phyloP scores from a whole-genome alignment of 768 basidiomycete genomes.

The Lentinula boryana region DNA sequence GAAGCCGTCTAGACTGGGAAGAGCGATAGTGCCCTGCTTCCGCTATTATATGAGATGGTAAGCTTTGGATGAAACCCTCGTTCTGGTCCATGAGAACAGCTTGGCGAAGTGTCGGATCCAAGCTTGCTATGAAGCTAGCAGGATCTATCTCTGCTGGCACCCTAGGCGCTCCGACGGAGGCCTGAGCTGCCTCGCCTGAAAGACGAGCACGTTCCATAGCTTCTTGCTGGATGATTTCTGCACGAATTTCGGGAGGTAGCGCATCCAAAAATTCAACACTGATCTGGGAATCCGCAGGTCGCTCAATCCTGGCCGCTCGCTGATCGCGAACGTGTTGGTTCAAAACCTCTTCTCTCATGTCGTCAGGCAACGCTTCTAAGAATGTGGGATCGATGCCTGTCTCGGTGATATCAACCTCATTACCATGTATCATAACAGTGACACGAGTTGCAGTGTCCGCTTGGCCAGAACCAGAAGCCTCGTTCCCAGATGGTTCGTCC shows the following conservation, averaged over 20 bases:
- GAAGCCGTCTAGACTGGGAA: slow-evolving; percentile 21
- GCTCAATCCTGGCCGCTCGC: slow-evolving; percentile 68
- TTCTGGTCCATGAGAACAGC: slow-evolving; percentile 89
- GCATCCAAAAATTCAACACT: slow-evolving; percentile 95
- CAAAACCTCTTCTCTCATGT: slow-evolving; percentile 97
- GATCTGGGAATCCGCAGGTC: slow-evolving; percentile 80
- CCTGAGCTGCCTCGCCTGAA: slow-evolving; percentile 29
- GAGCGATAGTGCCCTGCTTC: slow-evolving; percentile 68
- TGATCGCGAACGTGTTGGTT: slow-evolving; percentile 96
- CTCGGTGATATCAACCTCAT: slow-evolving; percentile 93
- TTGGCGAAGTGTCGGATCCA: slow-evolving; percentile 85
- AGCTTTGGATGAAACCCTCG: slow-evolving; percentile 73
- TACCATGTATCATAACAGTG: slow-evolving; percentile 89
- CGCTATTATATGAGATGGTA: slow-evolving; percentile 83
- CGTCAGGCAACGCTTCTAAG: slow-evolving; percentile 94
- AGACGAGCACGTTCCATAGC: slow-evolving; percentile 74
- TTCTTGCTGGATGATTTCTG: slow-evolving; percentile 96
- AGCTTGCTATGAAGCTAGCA: slow-evolving; percentile 85
- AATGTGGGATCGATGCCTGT: slow-evolving; percentile 98
- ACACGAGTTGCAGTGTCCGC: slow-evolving; percentile 50
- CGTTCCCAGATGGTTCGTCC: slow-evolving; percentile 8
- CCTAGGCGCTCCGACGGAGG: slow-evolving; percentile 28
- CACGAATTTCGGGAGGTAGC: slow-evolving; percentile 91
- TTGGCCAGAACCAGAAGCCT: slow-evolving; percentile 20
- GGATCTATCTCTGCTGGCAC: slow-evolving; percentile 74